Conservation (phyloP, 257 asterid species). For the Eustoma russellianum region DNA sequence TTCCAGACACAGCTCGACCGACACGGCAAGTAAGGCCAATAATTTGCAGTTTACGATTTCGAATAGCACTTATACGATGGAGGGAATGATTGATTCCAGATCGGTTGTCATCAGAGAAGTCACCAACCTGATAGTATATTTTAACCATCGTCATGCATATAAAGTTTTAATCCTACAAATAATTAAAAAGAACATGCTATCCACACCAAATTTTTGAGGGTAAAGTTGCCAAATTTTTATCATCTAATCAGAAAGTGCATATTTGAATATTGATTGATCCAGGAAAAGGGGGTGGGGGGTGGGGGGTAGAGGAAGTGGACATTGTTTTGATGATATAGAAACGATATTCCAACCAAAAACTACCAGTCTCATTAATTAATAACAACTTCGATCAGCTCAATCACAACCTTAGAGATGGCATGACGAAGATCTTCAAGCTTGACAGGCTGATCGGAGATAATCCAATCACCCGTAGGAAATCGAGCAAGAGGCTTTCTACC, state of each 20-base stretch:
- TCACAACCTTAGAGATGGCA: constrained; percentile 77
- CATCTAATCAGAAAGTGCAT: too few relatives aligned
- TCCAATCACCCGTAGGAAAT: constrained; percentile 89
- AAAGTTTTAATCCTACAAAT: too few relatives aligned
- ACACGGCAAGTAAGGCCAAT: constrained; percentile 98
- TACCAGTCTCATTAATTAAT: too few relatives aligned
- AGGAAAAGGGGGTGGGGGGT: too few relatives aligned
- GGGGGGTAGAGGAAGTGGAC: too few relatives aligned
- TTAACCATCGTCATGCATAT: too few relatives aligned
- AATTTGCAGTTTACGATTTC: constrained; percentile 88
- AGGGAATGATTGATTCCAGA: constrained; percentile 83
- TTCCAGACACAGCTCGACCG: constrained; percentile 96
- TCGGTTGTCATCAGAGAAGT: constrained; percentile 92
- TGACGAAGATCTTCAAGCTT: constrained; percentile 67
- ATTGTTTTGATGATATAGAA: too few relatives aligned
- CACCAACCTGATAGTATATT: constrained; percentile 55
- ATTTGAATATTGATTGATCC: too few relatives aligned
- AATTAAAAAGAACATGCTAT: too few relatives aligned
- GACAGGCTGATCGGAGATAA: constrained; percentile 66
- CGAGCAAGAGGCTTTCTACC: constrained; percentile 96
- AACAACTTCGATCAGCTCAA: constrained; percentile 7
- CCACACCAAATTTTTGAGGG: too few relatives aligned
- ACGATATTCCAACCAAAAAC: too few relatives aligned
- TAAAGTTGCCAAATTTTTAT: too few relatives aligned
- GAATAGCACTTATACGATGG: constrained; percentile 94